Base-by-base conservation (phyloP, 1,284 basidiomycete genomes). In the Apiotrichum domesticum region DNA sequence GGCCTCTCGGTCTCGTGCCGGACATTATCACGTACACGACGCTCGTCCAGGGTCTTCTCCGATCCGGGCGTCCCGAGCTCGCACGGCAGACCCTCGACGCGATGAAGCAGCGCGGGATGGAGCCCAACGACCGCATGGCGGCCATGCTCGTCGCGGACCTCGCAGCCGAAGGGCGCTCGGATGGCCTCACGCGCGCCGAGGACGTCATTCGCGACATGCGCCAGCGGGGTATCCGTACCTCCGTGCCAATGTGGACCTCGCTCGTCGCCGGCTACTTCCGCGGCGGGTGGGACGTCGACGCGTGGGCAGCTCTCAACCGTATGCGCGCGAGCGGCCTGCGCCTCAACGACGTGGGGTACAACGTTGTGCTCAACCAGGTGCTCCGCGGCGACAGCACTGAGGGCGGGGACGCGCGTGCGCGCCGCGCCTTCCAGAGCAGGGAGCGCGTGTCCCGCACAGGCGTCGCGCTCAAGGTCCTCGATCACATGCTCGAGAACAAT, bases 1-100 rank as follows among this genome's bases (percentile, higher is more conserved):
- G 77, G 3, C 77, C 75, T 29, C 61, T 64, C 2, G 80, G 79
- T 0, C 67, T 91, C 37, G 65, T 72, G 9, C 87, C 87, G 7
- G 88, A 93, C 66, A 83, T 86, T 4, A 84, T 86, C 72, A 91
- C 86, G 0, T 93, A 85, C 71, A 88, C 89, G 3, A 88, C 85
- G 3, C 80, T 93, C 34, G 83, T 92, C 10, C 83, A 85, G 32
- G 86, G 87, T 1, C 71, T 92, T 55, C 80, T 87, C 37, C 84
- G 83, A 62, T 81, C 82, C 6, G 82, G 83, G n/a, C 80, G 84
- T 51, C 73, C 81, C 35, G 85, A 90, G 63, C 85, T 87, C 3
- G 80, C 83, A 3, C 78, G 81, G 39, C 77, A 82, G 41, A 80
- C 88, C 21, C 72, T 89, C 42, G 76, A 79, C 47, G 77, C 87